phyloP scores from a whole-genome alignment of 1,284 basidiomycete genomes.

The Tylopilus orsonianus region DNA sequence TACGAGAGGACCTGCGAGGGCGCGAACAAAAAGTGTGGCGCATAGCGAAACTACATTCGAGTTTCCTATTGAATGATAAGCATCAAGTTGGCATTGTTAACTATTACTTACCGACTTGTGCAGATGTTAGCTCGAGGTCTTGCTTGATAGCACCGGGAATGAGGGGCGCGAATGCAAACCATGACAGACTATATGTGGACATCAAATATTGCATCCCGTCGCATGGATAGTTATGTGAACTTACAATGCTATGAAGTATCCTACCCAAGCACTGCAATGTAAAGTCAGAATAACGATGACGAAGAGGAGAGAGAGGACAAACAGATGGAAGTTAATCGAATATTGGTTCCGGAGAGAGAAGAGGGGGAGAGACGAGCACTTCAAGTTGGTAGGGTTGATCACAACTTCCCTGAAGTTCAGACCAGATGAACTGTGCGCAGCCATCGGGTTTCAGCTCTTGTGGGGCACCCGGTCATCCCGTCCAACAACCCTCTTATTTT shows the following conservation, averaged over 20 bases:
- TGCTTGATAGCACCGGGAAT: constrained; percentile 58
- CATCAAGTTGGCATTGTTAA: not conserved
- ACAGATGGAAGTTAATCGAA: constrained; percentile 52
- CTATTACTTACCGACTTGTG: constrained; percentile 39
- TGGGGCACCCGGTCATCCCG: not conserved
- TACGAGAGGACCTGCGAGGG: constrained; percentile 55
- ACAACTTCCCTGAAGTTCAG: constrained; percentile 20
- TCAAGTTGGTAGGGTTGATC: constrained; percentile 55
- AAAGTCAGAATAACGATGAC: constrained; percentile 1
- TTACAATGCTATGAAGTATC: constrained; percentile 45
- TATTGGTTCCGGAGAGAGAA: constrained; percentile 55
- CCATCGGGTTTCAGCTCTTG: constrained; percentile 7
- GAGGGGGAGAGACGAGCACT: constrained; percentile 55
- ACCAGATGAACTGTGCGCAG: not conserved
- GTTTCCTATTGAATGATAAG: constrained; percentile 37
- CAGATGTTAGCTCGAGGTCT: constrained; percentile 52
- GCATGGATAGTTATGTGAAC: constrained; percentile 1
- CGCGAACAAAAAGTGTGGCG: constrained; percentile 55
- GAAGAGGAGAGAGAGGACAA: constrained; percentile 10
- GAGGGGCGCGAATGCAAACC: constrained; percentile 68
- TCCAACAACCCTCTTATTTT: not conserved
- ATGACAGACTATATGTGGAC: constrained; percentile 43
- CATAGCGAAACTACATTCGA: constrained; percentile 60
- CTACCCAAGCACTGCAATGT: constrained; percentile 42
- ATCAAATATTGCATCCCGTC: constrained; percentile 26